phyloP scores from a whole-genome alignment of 2,329 filamentous ascomycete genomes.

The Botrytis fragariae region DNA sequence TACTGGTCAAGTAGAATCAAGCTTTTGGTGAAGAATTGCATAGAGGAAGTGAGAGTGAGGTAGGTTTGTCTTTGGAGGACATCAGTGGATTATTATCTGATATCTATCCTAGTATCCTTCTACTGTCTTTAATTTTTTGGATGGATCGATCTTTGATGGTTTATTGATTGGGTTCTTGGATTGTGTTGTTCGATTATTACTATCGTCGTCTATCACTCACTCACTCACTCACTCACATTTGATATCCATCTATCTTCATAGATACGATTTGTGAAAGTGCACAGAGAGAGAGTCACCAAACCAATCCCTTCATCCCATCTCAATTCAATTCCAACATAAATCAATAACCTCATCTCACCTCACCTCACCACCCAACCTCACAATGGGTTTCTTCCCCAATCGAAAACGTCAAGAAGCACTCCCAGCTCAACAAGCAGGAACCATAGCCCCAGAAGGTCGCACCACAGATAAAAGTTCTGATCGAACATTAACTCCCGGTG shows the following conservation, averaged over 20 bases:
- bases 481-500: slow-evolving; percentile 29
- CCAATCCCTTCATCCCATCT: not conserved
- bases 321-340: not conserved
- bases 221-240: not conserved
- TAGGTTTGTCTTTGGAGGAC: not conserved
- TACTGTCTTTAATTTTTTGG: not conserved
- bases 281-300: not conserved
- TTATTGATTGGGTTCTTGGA: not conserved
- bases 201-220: not conserved
- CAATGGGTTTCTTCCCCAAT: slow-evolving; percentile 32
- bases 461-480: slow-evolving; percentile 24
- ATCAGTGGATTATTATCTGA: not conserved
- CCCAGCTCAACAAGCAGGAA: slow-evolving; percentile 22
- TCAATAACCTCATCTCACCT: slow-evolving; percentile 24
- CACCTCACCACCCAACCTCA: slow-evolving; percentile 33
- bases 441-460: slow-evolving; percentile 17
- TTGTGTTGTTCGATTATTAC: not conserved
- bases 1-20: not conserved
- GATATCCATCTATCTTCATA: not conserved
- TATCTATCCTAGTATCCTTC: not conserved
- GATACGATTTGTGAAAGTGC: not conserved
- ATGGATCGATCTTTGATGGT: not conserved
- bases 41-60: not conserved
- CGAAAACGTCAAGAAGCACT: slow-evolving; percentile 23
- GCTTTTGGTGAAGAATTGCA: not conserved